These are phyloP conservation scores for Eimeria zaria DNA, from an alignment of 169 alveolate genomes.

Conservation along the genomic window DNA sequence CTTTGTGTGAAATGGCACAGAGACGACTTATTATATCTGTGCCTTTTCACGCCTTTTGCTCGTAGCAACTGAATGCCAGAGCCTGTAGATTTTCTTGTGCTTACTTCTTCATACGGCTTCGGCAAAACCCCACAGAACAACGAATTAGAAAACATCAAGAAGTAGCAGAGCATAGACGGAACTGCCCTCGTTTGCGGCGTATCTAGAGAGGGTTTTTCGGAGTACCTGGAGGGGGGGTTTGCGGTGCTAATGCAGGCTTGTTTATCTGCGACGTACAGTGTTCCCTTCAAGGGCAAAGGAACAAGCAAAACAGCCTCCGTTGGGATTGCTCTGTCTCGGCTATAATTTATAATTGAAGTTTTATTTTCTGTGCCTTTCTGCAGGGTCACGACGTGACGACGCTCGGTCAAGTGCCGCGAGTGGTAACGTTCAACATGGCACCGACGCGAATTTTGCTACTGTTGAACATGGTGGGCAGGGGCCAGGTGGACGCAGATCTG, in stretches of 20 bases:
- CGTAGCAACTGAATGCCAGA: neutral
- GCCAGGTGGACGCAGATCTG: conserved; percentile 89
- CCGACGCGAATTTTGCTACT: conserved; percentile 84
- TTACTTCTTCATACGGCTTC: neutral
- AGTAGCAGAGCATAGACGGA: neutral
- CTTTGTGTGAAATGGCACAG: too few species aligned
- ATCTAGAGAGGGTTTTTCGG: too few species aligned
- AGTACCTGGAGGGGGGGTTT: neutral
- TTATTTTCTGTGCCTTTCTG: neutral
- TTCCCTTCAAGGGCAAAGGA: too few species aligned
- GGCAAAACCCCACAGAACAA: neutral
- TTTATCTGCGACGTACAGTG: neutral
- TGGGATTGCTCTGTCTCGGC: neutral
- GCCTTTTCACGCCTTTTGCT: neutral
- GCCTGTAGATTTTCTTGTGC: neutral
- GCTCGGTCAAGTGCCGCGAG: conserved; percentile 77
- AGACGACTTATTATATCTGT: neutral
- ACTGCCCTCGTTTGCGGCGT: neutral
- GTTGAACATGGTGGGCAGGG: conserved; percentile 88
- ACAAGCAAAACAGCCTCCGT: neutral
- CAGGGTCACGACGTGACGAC: conserved; percentile 82
- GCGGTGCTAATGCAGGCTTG: neutral
- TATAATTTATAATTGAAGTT: neutral
- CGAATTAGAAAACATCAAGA: neutral
- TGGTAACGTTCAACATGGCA: conserved; percentile 83